phyloP scores from a whole-genome alignment of 306 rosid species.

The Sicyos edulis region DNA sequence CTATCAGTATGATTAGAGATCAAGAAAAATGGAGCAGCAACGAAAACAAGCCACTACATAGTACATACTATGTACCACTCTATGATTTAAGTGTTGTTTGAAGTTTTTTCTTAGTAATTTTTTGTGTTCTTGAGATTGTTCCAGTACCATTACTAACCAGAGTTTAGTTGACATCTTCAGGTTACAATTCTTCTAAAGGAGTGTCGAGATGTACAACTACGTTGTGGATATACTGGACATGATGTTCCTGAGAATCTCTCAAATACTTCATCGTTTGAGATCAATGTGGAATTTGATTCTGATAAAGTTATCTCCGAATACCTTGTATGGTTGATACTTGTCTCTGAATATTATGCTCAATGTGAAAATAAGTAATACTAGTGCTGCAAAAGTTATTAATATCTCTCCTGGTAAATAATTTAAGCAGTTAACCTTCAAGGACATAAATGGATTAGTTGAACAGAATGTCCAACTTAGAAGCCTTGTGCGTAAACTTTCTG shows the following conservation, averaged over 20 bases:
- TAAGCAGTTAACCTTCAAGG: constrained; percentile 87
- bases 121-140: not conserved
- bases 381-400: not conserved
- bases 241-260: constrained; percentile 35
- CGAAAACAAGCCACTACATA: too few relatives aligned
- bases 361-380: not conserved
- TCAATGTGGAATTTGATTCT: constrained; percentile 44
- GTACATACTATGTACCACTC: not conserved
- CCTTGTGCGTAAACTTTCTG: constrained; percentile 77
- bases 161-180: constrained; percentile 27
- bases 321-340: constrained; percentile 48
- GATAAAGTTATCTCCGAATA: constrained; percentile 72
- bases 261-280: constrained; percentile 26
- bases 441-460: constrained; percentile 86
- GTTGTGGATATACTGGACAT: constrained; percentile 53
- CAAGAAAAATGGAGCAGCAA: too few relatives aligned
- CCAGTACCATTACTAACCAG: not conserved
- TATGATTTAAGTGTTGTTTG: not conserved
- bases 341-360: not conserved
- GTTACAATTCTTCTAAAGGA: constrained; percentile 88
- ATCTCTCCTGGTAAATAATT: constrained; percentile 20
- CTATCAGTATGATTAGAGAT: too few relatives aligned
- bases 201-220: constrained; percentile 90
- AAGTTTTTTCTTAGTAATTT: not conserved
- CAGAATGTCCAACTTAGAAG: constrained; percentile 87